phyloP scores from a whole-genome alignment of 2,329 filamentous ascomycete genomes.

The Tolypocladium endophyticum region DNA sequence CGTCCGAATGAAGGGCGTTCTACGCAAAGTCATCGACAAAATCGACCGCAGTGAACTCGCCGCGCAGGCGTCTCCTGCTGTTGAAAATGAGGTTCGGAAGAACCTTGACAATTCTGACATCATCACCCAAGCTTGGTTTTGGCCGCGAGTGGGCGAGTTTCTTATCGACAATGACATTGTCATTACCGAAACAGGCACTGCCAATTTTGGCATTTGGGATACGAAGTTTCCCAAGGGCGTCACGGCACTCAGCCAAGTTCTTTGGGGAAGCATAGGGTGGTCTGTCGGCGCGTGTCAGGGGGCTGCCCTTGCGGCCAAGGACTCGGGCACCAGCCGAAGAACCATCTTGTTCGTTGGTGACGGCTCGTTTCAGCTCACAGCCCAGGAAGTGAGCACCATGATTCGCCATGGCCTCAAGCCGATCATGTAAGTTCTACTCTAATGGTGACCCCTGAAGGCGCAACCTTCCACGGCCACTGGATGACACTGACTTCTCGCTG shows the following conservation, averaged over 20 bases:
- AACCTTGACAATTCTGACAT: conserved; percentile 25
- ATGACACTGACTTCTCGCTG: background rate
- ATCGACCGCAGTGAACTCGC: conserved; percentile 49
- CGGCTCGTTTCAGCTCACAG: conserved; percentile 75
- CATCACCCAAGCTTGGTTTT: conserved; percentile 66
- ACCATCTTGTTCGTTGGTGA: conserved; percentile 85
- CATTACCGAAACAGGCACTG: conserved; percentile 78
- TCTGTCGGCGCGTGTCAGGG: conserved; percentile 48
- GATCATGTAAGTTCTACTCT: conserved; percentile 52
- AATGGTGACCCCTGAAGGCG: background rate
- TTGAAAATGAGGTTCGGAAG: conserved; percentile 37
- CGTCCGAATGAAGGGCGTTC: conserved; percentile 66
- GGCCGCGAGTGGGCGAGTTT: conserved; percentile 66
- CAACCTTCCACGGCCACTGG: background rate
- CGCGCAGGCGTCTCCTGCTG: conserved; percentile 39
- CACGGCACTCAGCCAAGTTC: conserved; percentile 69
- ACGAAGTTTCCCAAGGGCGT: conserved; percentile 69
- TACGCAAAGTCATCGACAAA: conserved; percentile 56
- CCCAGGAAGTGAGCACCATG: conserved; percentile 77
- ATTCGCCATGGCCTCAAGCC: conserved; percentile 62
- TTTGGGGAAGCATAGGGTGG: conserved; percentile 59
- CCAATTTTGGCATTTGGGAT: conserved; percentile 83
- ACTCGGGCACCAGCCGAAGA: conserved; percentile 46
- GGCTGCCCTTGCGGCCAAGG: conserved; percentile 65
- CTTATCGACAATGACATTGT: conserved; percentile 64